Conservation (phyloP, 768 basidiomycete genomes). For the Clitopilus hobsonii region DNA sequence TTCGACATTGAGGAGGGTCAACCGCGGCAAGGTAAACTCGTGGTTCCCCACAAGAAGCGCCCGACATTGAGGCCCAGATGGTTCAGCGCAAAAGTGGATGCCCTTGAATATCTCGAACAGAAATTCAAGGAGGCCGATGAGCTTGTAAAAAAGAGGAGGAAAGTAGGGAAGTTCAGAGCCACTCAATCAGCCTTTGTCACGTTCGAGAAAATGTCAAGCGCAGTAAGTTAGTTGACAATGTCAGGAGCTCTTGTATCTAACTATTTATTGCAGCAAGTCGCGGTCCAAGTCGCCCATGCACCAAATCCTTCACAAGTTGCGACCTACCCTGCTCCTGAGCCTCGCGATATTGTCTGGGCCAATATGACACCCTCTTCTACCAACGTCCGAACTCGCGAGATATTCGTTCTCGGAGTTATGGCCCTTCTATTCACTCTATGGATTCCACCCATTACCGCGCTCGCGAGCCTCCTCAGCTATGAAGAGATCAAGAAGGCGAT, state of each 20-base stretch:
- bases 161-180: conserved; percentile 69
- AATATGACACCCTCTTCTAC: conserved; percentile 70
- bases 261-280: conserved; percentile 63
- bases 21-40: conserved; percentile 43
- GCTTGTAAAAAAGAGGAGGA: conserved; percentile 68
- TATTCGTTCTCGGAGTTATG: conserved; percentile 68
- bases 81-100: conserved; percentile 79
- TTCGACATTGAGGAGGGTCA: conserved; percentile 49
- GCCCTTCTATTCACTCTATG: conserved; percentile 81
- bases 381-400: conserved; percentile 59
- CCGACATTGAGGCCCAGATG: conserved; percentile 74
- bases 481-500: conserved; percentile 86
- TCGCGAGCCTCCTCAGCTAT: conserved; percentile 87
- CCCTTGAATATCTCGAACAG: conserved; percentile 81
- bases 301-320: conserved; percentile 59
- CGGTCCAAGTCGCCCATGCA: conserved; percentile 78
- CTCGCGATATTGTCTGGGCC: conserved; percentile 93
- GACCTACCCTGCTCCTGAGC: conserved; percentile 84
- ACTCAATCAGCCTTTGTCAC: conserved; percentile 92
- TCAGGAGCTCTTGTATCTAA: background rate
- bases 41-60: conserved; percentile 69
- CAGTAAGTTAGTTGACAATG: conserved; percentile 44
- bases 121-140: conserved; percentile 82
- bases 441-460: conserved; percentile 84
- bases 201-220: conserved; percentile 92